Conservation (phyloP, 2,329 filamentous ascomycete species). For the Fusarium tanahbumbuense region DNA sequence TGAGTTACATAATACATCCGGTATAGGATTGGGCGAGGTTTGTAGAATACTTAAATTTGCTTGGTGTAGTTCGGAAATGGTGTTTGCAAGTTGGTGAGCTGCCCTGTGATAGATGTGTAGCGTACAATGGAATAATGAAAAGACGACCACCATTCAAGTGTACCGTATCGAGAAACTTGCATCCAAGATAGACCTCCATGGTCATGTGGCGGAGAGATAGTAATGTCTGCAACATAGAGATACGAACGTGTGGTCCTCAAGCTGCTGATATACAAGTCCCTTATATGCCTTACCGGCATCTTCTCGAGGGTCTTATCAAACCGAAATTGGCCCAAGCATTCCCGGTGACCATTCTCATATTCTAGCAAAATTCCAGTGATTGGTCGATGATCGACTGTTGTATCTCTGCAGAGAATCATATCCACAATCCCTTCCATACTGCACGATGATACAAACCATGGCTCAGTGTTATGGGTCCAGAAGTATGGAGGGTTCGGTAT, state of each 20-base stretch:
- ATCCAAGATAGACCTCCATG: neutral
- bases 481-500: slow-evolving; percentile 13
- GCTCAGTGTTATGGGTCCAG: slow-evolving; percentile 9
- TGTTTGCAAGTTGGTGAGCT: neutral
- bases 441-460: slow-evolving; percentile 26
- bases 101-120: neutral
- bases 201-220: neutral
- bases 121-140: neutral
- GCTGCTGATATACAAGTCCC: neutral
- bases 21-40: too few relatives aligned
- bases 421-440: slow-evolving; percentile 13
- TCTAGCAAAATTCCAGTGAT: slow-evolving; percentile 9
- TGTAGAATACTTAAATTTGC: neutral
- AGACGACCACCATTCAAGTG: neutral
- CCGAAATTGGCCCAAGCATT: slow-evolving; percentile 23
- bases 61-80: neutral
- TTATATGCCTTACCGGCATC: neutral
- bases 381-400: slow-evolving; percentile 1
- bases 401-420: slow-evolving; percentile 24
- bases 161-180: neutral
- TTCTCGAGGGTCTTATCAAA: slow-evolving; percentile 16
- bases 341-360: slow-evolving; percentile 18
- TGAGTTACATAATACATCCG: too few relatives aligned
- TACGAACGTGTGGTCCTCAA: neutral
- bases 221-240: neutral